These are phyloP conservation scores for Ophiostoma perfectum DNA, from an alignment of 2,329 filamentous ascomycete species.

Conservation along the genomic window DNA sequence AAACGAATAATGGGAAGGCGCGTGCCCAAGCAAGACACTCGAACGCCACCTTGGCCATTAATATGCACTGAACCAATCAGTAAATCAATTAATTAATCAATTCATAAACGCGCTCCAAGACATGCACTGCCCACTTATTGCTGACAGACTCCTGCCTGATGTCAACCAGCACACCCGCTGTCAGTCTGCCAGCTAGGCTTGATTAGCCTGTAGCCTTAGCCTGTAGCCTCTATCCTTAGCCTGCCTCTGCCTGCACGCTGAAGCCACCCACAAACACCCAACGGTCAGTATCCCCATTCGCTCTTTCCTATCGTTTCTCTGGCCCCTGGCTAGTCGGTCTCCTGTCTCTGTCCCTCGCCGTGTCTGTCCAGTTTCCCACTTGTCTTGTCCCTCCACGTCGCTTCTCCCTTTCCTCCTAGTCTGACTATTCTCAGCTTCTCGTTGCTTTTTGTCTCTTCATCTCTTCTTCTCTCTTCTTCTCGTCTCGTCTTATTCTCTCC, in stretches of 20 bases:
- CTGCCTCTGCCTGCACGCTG: too few species aligned
- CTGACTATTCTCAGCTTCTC: background rate
- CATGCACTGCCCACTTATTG: too few species aligned
- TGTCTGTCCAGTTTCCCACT: background rate
- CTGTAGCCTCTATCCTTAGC: too few species aligned
- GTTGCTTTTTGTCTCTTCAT: background rate
- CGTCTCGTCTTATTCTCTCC: background rate
- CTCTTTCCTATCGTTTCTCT: slow-evolving; percentile 2
- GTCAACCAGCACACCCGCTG: too few species aligned
- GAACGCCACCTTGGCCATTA: too few species aligned
- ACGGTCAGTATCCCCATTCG: background rate
- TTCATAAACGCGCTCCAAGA: too few species aligned
- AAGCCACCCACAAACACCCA: background rate
- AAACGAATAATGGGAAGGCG: background rate
- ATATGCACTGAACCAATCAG: too few species aligned
- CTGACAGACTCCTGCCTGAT: too few species aligned
- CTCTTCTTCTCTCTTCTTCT: background rate
- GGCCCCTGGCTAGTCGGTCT: background rate
- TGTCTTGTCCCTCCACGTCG: slow-evolving; percentile 2
- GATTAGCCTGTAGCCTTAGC: too few species aligned
- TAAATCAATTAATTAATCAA: background rate
- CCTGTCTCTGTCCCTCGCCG: background rate
- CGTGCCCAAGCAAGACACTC: background rate
- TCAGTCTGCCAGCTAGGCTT: too few species aligned
- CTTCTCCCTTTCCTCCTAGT: background rate